Conservation (phyloP, 257 asterid species). For the Jacaranda mimosifolia region DNA sequence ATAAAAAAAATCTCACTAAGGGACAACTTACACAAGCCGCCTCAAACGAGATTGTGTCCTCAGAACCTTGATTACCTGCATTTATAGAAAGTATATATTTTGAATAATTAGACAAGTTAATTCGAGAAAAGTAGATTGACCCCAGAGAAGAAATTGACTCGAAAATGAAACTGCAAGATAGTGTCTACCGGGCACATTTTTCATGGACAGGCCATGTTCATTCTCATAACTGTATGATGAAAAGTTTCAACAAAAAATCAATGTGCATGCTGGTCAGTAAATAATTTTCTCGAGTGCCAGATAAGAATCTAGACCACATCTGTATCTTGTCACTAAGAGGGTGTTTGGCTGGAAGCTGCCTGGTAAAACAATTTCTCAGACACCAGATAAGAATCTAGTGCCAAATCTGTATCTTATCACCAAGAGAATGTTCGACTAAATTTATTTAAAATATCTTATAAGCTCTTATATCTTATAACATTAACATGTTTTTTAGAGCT, state of each 20-base stretch:
- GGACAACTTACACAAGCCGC: constrained; percentile 90
- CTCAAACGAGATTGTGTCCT: constrained; percentile 80
- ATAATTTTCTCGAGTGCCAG: too few relatives aligned
- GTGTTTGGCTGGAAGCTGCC: too few relatives aligned
- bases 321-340: too few relatives aligned
- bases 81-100: constrained; percentile 5
- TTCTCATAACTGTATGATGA: not conserved
- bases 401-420: not conserved
- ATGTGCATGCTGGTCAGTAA: too few relatives aligned
- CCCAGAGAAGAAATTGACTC: not conserved
- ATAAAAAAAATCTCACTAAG: not conserved
- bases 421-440: too few relatives aligned
- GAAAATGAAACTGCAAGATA: not conserved
- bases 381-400: not conserved
- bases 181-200: not conserved
- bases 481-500: too few relatives aligned
- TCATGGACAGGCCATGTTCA: not conserved
- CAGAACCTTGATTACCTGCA: constrained; percentile 90
- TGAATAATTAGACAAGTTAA: constrained; percentile 12
- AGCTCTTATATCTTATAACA: too few relatives aligned
- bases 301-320: too few relatives aligned
- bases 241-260: not conserved
- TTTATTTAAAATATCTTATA: too few relatives aligned
- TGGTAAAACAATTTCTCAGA: too few relatives aligned
- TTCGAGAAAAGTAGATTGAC: not conserved